A percentile compares a stretch with the other conserved stretches of the same genome.
Evolutionary conservation across 2,329 filamentous ascomycete species (phyloP).

Genomic region (Botrytis fabae): DNA sequence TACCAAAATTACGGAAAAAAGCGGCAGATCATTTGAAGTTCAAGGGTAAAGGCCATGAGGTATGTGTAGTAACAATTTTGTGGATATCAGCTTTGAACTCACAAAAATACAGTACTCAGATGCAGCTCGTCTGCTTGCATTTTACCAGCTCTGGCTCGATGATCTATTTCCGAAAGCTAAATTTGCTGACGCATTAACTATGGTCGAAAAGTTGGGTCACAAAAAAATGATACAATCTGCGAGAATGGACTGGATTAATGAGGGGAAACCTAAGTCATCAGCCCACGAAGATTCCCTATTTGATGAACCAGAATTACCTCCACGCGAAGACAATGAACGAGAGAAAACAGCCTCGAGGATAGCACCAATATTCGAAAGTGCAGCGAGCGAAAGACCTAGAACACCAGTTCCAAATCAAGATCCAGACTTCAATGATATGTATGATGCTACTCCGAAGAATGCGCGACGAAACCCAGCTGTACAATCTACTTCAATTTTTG

Average conservation of each 20-base stretch:
- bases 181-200: conserved; percentile 83
- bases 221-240: conserved; percentile 74
- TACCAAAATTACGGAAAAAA: conserved; percentile 75
- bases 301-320: conserved; percentile 33
- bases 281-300: conserved; percentile 38
- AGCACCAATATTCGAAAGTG: conserved; percentile 44
- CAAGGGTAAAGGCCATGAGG: conserved; percentile 93
- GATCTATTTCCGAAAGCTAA: conserved; percentile 93
- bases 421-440: conserved; percentile 44
- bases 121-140: conserved; percentile 74
- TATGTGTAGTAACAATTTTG: conserved; percentile 40
- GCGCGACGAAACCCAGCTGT: conserved; percentile 29
- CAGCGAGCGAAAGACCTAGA: conserved; percentile 33
- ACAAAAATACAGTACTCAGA: conserved; percentile 69
- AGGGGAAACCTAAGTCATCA: conserved; percentile 57
- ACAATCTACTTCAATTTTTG: conserved; percentile 32
- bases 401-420: conserved; percentile 48
- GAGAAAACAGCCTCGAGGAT: conserved; percentile 39
- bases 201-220: conserved; percentile 93
- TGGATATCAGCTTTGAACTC: conserved; percentile 17
- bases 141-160: conserved; percentile 97
- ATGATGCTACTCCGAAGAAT: conserved; percentile 52
- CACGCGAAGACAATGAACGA: conserved; percentile 38
- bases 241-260: conserved; percentile 81
- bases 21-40: conserved; percentile 71